These are phyloP conservation scores for Anthoceros angustus DNA, from an alignment of 225 moss, liverwort and hornwort genomes.

Conservation along the genomic window DNA sequence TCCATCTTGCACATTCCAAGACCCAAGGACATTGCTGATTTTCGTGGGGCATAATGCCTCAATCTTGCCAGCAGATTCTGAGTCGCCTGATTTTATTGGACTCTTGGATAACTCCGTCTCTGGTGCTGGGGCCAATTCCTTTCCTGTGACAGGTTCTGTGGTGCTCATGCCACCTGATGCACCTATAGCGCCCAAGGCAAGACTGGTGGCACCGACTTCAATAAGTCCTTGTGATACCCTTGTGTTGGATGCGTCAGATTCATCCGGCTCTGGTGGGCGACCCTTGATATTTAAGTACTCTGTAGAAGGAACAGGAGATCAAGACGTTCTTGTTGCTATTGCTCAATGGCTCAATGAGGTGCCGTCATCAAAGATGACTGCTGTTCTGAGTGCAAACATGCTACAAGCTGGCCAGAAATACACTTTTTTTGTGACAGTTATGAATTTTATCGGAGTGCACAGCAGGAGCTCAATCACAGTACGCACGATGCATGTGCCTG, in stretches of 20 bases:
- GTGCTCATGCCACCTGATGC: conserved; percentile 20
- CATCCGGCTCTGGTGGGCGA: conserved; percentile 22
- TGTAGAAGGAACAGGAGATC: conserved; percentile 26
- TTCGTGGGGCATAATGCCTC: conserved; percentile 38
- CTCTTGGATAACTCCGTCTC: conserved; percentile 20
- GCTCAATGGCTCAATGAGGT: conserved; percentile 23
- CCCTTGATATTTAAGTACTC: conserved; percentile 23
- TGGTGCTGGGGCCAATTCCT: conserved; percentile 20
- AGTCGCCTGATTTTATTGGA: conserved; percentile 13
- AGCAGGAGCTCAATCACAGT: conserved; percentile 13
- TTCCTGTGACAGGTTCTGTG: conserved; percentile 20
- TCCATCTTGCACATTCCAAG: conserved; percentile 25
- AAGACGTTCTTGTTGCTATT: conserved; percentile 15
- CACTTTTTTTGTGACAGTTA: conserved; percentile 32
- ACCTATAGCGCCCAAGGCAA: conserved; percentile 18
- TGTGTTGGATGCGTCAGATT: conserved; percentile 25
- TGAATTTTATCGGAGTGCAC: conserved; percentile 25
- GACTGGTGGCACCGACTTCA: conserved; percentile 21
- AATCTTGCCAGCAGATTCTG: conserved; percentile 19
- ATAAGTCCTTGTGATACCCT: conserved; percentile 31
- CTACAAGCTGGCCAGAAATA: conserved; percentile 28
- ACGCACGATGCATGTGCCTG: not conserved
- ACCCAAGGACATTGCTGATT: conserved; percentile 27
- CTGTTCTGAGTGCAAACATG: conserved; percentile 20
- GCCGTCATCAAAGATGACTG: conserved; percentile 20